phyloP scores from a whole-genome alignment of 768 basidiomycete genomes.

The Piloderma croceum region DNA sequence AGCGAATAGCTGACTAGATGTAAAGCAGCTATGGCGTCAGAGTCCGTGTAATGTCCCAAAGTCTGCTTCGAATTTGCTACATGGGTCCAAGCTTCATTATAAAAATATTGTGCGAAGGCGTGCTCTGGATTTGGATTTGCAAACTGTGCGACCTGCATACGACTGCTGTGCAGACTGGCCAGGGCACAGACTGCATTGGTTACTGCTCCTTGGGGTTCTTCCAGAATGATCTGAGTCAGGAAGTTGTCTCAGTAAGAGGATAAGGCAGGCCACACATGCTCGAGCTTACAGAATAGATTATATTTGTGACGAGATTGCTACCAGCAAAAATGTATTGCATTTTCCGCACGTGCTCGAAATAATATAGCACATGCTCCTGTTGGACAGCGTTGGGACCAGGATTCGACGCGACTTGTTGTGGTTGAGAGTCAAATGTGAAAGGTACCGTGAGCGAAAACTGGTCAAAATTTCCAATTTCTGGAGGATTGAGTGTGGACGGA shows the following conservation, averaged over 20 bases:
- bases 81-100: constrained; percentile 62
- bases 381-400: too few relatives aligned
- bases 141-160: constrained; percentile 53
- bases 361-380: constrained; percentile 62
- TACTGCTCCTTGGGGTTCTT: constrained; percentile 65
- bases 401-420: too few relatives aligned
- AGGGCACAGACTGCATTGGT: constrained; percentile 74
- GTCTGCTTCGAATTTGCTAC: constrained; percentile 50
- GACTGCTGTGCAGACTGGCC: constrained; percentile 62
- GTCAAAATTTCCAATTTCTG: too few relatives aligned
- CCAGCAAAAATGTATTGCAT: constrained; percentile 63
- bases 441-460: too few relatives aligned
- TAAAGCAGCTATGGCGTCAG: constrained; percentile 72
- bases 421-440: too few relatives aligned
- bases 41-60: constrained; percentile 51
- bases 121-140: constrained; percentile 57
- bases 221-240: constrained; percentile 43
- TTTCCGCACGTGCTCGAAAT: constrained; percentile 66
- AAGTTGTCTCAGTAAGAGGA: constrained; percentile 1
- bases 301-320: constrained; percentile 54
- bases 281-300: constrained; percentile 57
- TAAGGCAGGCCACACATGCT: constrained; percentile 7
- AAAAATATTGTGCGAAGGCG: constrained; percentile 54
- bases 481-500: too few relatives aligned
- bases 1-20: constrained; percentile 73